Base-by-base conservation (phyloP, 2,329 filamentous ascomycete species). In the Venturia asperata region DNA sequence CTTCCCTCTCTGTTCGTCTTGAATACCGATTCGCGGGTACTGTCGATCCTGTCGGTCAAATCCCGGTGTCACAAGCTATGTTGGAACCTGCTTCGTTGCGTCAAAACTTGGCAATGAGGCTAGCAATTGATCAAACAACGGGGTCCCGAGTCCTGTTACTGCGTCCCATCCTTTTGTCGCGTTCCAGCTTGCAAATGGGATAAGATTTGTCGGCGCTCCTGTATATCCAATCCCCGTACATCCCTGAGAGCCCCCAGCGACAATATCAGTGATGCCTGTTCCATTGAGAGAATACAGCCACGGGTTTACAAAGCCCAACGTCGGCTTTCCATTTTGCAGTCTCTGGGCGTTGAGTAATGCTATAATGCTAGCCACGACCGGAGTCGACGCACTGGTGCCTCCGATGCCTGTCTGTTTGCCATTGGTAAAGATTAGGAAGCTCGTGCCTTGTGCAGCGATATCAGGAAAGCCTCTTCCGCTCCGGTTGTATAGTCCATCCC, bases 341-440 rank as follows among this genome's bases (percentile, higher is more conserved):
- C 81, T 77, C 1, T 79, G 81, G 68, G 85, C 83, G 68, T 87
- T 87, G 63, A 87, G 72, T 15, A 87, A 77, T 1, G 80, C 78
- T 34, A 87, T 72, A 27, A 87, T 74, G 1, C 77, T 80, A 0
- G 82, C 81, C 56, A 83, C 81, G 0, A 82, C 75, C 0, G 86
- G 86, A 37, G 65, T 41, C n/a, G 65, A 66, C 1, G 65, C 63
- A 11, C 61, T 66, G 15, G 65, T 66, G 39, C 65, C 65, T 34
- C 47, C 49, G 13, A 43, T 24, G 1, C 5, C n/a, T 21, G 15
- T 1, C 24, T 34, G 13, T 27, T n/a, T 34, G 13, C 63, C 63
- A 1, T 43, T 21, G 30, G 7, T 3, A 19, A 65, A 15, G 24
- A 64, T 10, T 6, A 34, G 21, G n/a, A 45, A 63, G 13, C 6